Evolutionary conservation across 202 grass and related monocot species (phyloP), one percentile per base, ranked within the genome.

Genomic region (Digitaria exilis): DNA sequence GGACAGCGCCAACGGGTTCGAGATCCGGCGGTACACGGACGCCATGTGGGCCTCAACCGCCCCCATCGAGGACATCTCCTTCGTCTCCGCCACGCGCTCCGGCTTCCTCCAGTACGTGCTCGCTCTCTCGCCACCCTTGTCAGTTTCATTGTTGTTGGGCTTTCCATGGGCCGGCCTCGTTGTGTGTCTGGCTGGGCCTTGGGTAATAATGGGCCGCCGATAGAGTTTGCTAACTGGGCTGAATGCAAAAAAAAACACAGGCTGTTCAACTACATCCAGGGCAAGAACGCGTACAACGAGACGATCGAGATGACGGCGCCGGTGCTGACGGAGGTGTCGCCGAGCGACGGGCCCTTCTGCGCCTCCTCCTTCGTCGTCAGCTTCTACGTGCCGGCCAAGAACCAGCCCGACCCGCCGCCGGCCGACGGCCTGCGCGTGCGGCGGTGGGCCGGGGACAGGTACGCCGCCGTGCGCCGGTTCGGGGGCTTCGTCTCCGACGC

Each of bases 221-320:
- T 24, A 15, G 7, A 57, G 1, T 16, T 30, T 7, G 4, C 58
- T 30, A 12, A 16, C 58, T 63, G 15, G 28, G 29, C 60, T 18
- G 60, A 63, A n/a, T n/a, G n/a, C n/a, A n/a, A n/a, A n/a, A n/a
- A n/a, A n/a, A n/a, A n/a, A n/a, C n/a, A n/a, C n/a, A 98, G 92
- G 80, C 71, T 98, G 11, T 98, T 95, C 50, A 9, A 92, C 21
- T 95, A 95, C 89, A 95, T 98, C 90, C 92, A 98, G 68, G 96
- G 96, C 0, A 81, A 95, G 74, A 98, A 98, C 79, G 59, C 66
- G 1, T 86, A 89, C 64, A 85, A 91, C 48, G 69, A 77, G 70
- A 91, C 87, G 46, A 95, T 98, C 84, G 89, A 93, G 87, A 98
- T 98, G 96, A 98, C 96, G 26, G 83, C 73, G 68, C 96, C 96